A percentile compares a stretch with the other conserved stretches of the same genome.
Evolutionary conservation across 2,329 filamentous ascomycete genomes (phyloP).

Genomic region (Monilinia fructicola): DNA sequence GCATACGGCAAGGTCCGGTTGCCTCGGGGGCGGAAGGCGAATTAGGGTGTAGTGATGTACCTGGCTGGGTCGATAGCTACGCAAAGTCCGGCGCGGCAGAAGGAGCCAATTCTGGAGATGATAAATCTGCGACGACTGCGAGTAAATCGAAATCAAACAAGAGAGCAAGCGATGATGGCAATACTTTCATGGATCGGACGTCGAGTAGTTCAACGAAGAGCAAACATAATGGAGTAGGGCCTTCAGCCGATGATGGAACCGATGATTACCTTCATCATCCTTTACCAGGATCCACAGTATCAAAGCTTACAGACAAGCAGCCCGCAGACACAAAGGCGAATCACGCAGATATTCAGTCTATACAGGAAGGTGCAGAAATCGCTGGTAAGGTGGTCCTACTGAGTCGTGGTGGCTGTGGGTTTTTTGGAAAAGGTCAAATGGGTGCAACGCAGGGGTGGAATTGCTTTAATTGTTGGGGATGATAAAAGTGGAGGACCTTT

Average conservation of each 20-base stretch:
- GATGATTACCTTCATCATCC: constrained; percentile 76
- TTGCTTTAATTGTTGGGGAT: constrained; percentile 91
- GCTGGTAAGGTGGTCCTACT: constrained; percentile 88
- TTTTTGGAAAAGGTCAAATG: constrained; percentile 97
- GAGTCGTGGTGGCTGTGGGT: constrained; percentile 91
- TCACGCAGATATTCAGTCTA: constrained; percentile 86
- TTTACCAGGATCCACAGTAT: constrained; percentile 43
- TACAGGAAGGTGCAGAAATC: constrained; percentile 91
- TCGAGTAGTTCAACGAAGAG: constrained; percentile 28
- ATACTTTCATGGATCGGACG: constrained; percentile 30
- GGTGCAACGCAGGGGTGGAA: constrained; percentile 86
- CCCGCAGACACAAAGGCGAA: constrained; percentile 33
- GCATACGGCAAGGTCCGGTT: constrained; percentile 56
- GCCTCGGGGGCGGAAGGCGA: constrained; percentile 68
- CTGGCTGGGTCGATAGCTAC: constrained; percentile 73
- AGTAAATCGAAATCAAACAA: constrained; percentile 46
- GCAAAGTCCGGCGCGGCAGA: constrained; percentile 42
- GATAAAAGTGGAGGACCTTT: constrained; percentile 84
- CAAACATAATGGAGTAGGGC: constrained; percentile 34
- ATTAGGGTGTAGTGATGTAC: constrained; percentile 91
- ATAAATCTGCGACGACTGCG: constrained; percentile 37
- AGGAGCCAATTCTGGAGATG: constrained; percentile 31
- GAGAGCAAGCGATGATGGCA: constrained; percentile 40
- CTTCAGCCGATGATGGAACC: constrained; percentile 66
- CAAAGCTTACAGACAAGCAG: constrained; percentile 34